Conservation (phyloP, 208 protist genomes). For the Trypanosoma congolense region DNA sequence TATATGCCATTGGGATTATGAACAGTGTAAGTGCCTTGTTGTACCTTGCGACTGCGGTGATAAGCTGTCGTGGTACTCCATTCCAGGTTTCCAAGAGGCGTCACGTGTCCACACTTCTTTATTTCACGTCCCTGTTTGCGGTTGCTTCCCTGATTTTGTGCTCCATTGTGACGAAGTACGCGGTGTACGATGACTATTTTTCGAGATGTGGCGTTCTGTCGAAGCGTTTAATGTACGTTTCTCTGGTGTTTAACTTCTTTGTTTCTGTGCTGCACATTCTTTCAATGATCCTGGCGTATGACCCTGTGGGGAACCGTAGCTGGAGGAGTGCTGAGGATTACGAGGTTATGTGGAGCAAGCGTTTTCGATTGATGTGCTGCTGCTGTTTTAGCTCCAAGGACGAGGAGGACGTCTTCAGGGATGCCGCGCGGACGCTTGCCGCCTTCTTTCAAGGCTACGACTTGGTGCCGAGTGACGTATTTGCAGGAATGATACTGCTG, state of each 20-base stretch:
- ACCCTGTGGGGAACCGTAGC: conserved; percentile 36
- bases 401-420: conserved; percentile 46
- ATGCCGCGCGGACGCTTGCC: conserved; percentile 62
- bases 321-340: conserved; percentile 55
- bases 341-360: conserved; percentile 53
- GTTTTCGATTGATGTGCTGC: conserved; percentile 60
- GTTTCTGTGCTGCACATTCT: conserved; percentile 27
- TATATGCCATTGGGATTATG: conserved; percentile 31
- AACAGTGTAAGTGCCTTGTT: conserved; percentile 27
- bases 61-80: conserved; percentile 56
- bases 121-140: conserved; percentile 30
- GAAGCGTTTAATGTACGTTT: conserved; percentile 25
- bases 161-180: conserved; percentile 28
- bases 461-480: conserved; percentile 82
- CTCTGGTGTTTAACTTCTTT: conserved; percentile 37
- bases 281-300: conserved; percentile 43
- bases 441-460: conserved; percentile 74
- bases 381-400: conserved; percentile 19
- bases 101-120: conserved; percentile 51
- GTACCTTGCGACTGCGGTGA: conserved; percentile 33
- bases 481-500: conserved; percentile 76
- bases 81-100: conserved; percentile 66
- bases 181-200: conserved; percentile 33
- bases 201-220: conserved; percentile 17
- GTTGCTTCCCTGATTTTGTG: conserved; percentile 27